A percentile compares a stretch with the other conserved stretches of the same genome.
Evolutionary conservation across 208 protist species (phyloP).

Genomic region (Trypanosoma brucei): DNA sequence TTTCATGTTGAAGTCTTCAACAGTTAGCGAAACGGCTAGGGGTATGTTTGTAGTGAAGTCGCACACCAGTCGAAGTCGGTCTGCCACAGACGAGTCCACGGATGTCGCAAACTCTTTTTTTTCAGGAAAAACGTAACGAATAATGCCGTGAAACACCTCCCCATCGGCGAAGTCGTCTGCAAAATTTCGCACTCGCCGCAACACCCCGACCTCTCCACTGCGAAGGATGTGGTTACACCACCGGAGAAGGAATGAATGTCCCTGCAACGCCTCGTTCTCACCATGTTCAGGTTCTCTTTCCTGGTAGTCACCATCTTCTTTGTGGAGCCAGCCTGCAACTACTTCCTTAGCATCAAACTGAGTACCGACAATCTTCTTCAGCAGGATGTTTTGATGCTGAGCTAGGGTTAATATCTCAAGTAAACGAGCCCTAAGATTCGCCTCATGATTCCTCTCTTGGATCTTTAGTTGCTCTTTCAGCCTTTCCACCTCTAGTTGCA

Average conservation of each 20-base stretch:
- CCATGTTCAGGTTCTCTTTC: constrained; percentile 7
- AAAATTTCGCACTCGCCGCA: constrained; percentile 38
- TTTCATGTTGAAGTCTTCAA: constrained; percentile 52
- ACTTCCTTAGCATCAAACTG: constrained; percentile 15
- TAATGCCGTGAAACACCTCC: constrained; percentile 45
- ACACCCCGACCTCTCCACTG: constrained; percentile 2
- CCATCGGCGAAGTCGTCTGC: constrained; percentile 63
- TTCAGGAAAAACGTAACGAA: constrained; percentile 56
- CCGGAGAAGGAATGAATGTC: constrained; percentile 33
- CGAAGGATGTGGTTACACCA: constrained; percentile 65
- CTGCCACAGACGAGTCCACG: constrained; percentile 28
- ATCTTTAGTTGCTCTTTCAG: constrained; percentile 43
- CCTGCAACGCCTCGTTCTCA: not conserved
- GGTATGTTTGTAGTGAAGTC: constrained; percentile 32
- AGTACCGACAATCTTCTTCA: constrained; percentile 10
- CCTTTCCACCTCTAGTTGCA: constrained; percentile 27
- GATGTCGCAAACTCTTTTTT: constrained; percentile 18
- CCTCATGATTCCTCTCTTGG: constrained; percentile 47
- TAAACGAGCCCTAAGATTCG: constrained; percentile 34
- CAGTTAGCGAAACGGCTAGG: constrained; percentile 39
- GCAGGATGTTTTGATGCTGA: constrained; percentile 25
- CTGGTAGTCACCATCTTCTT: constrained; percentile 5
- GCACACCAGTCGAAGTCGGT: constrained; percentile 46
- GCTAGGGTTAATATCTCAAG: constrained; percentile 30
- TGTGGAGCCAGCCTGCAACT: constrained; percentile 11